Conservation (phyloP, 805 yeast species). For the Candida arabinofermentans region DNA sequence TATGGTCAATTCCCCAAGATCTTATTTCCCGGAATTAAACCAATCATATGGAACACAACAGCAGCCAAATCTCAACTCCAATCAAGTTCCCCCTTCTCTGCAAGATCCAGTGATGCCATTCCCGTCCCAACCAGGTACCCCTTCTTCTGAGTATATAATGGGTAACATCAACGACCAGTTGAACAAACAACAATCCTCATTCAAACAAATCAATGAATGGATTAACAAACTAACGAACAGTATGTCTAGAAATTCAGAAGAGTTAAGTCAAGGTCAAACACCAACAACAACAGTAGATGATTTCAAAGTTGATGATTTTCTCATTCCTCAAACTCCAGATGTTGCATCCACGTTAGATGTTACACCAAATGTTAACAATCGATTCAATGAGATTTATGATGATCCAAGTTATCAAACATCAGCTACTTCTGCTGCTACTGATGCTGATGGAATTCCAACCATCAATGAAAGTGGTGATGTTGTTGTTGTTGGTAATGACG, state of each 20-base stretch:
- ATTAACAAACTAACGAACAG: slow-evolving; percentile 33
- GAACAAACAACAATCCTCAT: slow-evolving; percentile 45
- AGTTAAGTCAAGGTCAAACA: slow-evolving; percentile 9
- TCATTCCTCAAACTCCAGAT: slow-evolving; percentile 28
- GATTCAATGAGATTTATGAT: slow-evolving; percentile 9
- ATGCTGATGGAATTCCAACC: neutral
- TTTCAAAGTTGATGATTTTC: slow-evolving; percentile 32
- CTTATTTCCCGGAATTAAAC: slow-evolving; percentile 26
- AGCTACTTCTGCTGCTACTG: neutral
- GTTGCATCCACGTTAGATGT: slow-evolving; percentile 4
- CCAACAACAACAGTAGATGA: slow-evolving; percentile 27
- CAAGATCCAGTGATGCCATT: neutral
- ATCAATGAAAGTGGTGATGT: neutral
- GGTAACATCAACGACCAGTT: slow-evolving; percentile 45
- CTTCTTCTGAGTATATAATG: slow-evolving; percentile 22
- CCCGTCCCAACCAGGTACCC: slow-evolving; percentile 7
- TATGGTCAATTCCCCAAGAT: slow-evolving; percentile 23
- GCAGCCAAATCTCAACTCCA: neutral
- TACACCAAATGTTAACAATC: slow-evolving; percentile 11
- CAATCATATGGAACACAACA: slow-evolving; percentile 6
- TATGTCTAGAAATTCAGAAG: slow-evolving; percentile 11
- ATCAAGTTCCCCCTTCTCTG: neutral
- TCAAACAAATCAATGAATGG: slow-evolving; percentile 57
- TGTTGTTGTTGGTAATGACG: no score
- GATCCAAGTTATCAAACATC: neutral